These are phyloP conservation scores for Dissophora ornata DNA, from an alignment of 192 early-diverging fungal genomes.

Conservation along the genomic window DNA sequence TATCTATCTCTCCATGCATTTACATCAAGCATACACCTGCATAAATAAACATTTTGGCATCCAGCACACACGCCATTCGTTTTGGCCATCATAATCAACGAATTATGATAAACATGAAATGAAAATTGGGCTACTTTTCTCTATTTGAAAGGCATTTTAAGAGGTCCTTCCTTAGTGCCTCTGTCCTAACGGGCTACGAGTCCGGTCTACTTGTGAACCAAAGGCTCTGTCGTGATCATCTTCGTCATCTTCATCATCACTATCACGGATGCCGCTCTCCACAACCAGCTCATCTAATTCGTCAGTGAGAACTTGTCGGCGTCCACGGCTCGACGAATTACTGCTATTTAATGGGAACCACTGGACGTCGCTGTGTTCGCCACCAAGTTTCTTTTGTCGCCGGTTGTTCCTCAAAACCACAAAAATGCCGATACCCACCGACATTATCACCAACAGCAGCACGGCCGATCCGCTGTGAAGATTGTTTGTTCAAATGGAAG, in stretches of 20 bases:
- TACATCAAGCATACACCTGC: constrained; percentile 2
- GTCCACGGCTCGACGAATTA: constrained; percentile 2
- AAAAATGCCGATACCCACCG: constrained; percentile 34
- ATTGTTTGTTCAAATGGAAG: background rate
- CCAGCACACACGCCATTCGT: too few relatives aligned
- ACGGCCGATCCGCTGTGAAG: constrained; percentile 45
- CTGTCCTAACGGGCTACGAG: background rate
- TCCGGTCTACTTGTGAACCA: background rate
- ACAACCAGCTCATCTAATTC: constrained; percentile 61
- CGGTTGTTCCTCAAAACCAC: constrained; percentile 32
- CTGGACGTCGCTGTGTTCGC: constrained; percentile 25
- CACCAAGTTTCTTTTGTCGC: constrained; percentile 23
- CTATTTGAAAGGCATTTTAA: background rate
- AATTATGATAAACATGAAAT: too few relatives aligned
- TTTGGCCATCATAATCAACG: too few relatives aligned
- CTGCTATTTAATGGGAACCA: constrained; percentile 33
- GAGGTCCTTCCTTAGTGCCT: constrained; percentile 3
- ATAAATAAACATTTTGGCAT: background rate
- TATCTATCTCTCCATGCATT: background rate
- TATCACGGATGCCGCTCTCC: constrained; percentile 55
- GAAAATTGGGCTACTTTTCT: background rate
- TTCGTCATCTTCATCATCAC: constrained; percentile 43
- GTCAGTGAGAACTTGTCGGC: constrained; percentile 34
- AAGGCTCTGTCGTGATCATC: constrained; percentile 11
- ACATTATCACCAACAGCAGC: constrained; percentile 34